Evolutionary conservation across 192 early-diverging fungal species (phyloP).

Genomic region (Thamnidium elegans): DNA sequence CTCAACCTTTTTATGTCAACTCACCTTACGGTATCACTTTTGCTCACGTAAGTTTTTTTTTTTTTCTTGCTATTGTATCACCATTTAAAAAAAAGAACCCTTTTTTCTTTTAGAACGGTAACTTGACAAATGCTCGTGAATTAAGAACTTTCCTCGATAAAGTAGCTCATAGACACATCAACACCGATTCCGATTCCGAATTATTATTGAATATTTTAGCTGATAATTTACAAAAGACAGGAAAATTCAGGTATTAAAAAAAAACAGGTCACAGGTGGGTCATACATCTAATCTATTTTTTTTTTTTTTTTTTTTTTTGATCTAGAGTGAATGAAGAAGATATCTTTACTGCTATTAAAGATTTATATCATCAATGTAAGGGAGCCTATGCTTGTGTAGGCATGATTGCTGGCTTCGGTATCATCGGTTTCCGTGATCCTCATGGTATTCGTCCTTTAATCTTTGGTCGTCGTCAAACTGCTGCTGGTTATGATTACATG

Average conservation of each 20-base stretch:
- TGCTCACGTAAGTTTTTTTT: conserved; percentile 74
- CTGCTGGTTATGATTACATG: conserved; percentile 91
- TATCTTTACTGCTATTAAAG: conserved; percentile 89
- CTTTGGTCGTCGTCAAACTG: conserved; percentile 76
- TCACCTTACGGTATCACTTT: conserved; percentile 96
- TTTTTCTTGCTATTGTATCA: background rate
- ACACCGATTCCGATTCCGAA: conserved; percentile 99
- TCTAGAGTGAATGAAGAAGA: conserved; percentile 95
- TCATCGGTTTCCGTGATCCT: conserved; percentile 93
- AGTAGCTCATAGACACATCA: conserved; percentile 98
- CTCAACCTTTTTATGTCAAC: conserved; percentile 99
- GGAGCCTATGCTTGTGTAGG: conserved; percentile 95
- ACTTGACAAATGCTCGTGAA: conserved; percentile 92
- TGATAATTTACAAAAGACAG: conserved; percentile 94
- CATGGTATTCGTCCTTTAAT: conserved; percentile 96
- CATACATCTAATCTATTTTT: conserved; percentile 14
- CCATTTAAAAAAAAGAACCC: background rate
- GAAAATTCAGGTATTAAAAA: conserved; percentile 75
- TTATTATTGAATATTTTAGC: conserved; percentile 97
- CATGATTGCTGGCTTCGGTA: conserved; percentile 98
- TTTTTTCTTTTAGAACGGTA: conserved; percentile 77
- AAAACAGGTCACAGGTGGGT: conserved; percentile 7
- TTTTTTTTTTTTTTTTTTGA: background rate
- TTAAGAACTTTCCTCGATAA: conserved; percentile 87
- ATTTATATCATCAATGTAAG: conserved; percentile 76